Base-by-base conservation (phyloP, 1,139 yeast species). In the Blastobotrys indianensis region DNA sequence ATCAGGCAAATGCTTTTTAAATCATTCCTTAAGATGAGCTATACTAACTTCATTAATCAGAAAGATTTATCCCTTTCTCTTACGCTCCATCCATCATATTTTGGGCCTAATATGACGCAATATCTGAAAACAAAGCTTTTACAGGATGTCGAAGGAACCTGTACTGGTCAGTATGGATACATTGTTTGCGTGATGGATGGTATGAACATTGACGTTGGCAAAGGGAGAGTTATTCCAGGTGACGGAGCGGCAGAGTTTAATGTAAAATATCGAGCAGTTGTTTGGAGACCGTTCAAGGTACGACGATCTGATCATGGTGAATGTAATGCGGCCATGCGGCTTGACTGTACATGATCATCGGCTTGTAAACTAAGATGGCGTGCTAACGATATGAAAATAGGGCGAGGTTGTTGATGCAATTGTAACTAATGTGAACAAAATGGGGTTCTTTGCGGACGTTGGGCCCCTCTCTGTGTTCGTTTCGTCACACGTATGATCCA, bases 81-180 rank as follows among this genome's bases (percentile, higher is more conserved):
- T 58, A 88, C 97, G 41, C 80, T 92, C 49, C 98, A 92, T 67
- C 99, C 99, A 48, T 88, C 97, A 39, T 92, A 82, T 66, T 92
- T 90, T 62, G 98, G 98, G 1, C 97, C 98, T 3, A 94, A 90
- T 59, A 92, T 92, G 97, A 88, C 86, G 66, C 94, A 87, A 61
- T 90, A 82, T 63, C 74, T 92, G 56, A 80, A 94, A 62, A 86
- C 88, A 62, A 90, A 90, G 66, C 75, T 92, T 54, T 75, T 94
- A 51, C 88, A 87, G 56, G 98, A 92, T 61, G 98, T 94, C 41
- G 99, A 92, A 67, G 99, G 99, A 16, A 88, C 97, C 1, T 94
- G 98, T 69, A 88, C 98, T 1, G 99, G 99, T 57, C 96, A 92
- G 66, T 92, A 92, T 69, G 99, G 99, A 6, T 92, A 92, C 66